Conservation (phyloP, 1,284 basidiomycete genomes). For the Anthracocystis setariae region DNA sequence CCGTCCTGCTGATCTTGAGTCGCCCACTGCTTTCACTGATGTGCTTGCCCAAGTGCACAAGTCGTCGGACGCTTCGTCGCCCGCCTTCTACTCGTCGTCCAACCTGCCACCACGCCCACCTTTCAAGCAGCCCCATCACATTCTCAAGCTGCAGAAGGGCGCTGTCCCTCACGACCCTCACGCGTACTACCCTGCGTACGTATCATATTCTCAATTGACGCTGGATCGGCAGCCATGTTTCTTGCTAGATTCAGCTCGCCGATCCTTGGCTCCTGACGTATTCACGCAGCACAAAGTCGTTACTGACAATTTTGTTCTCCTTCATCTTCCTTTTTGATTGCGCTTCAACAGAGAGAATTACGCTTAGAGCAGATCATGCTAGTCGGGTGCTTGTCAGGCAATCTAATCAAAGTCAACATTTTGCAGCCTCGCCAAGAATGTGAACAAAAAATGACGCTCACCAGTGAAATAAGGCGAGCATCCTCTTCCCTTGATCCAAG, state of each 20-base stretch:
- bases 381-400: too few species aligned
- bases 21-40: constrained; percentile 66
- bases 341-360: constrained; percentile 46
- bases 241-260: constrained; percentile 6
- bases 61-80: constrained; percentile 32
- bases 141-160: constrained; percentile 64
- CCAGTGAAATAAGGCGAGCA: too few species aligned
- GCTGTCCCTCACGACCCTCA: constrained; percentile 63
- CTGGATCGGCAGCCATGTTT: not conserved
- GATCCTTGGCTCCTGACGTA: not conserved
- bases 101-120: constrained; percentile 65
- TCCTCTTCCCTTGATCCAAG: too few species aligned
- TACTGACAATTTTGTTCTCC: not conserved
- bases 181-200: constrained; percentile 64
- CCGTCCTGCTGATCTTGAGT: constrained; percentile 58
- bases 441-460: too few species aligned
- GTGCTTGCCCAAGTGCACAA: constrained; percentile 64
- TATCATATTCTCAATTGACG: not conserved
- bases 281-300: not conserved
- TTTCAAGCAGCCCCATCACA: constrained; percentile 61
- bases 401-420: too few species aligned
- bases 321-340: not conserved
- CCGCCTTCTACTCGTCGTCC: constrained; percentile 53
- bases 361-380: constrained; percentile 13
- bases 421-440: too few species aligned